Evolutionary conservation across 1,139 yeast genomes (phyloP).

Genomic region (Spathaspora jeffriesii): DNA sequence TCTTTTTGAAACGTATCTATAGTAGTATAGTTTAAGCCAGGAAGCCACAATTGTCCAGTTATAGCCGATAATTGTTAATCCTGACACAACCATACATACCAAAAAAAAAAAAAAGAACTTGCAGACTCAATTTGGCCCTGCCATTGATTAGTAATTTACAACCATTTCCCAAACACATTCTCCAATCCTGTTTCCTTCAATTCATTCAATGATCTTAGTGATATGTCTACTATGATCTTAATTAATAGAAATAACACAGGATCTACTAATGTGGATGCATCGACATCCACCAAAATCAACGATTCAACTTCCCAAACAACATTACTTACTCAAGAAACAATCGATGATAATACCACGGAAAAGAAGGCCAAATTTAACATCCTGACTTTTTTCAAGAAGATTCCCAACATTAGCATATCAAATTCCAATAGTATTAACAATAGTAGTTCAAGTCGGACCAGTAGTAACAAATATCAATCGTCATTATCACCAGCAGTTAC

Average conservation of each 20-base stretch:
- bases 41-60: too few relatives aligned
- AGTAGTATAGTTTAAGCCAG: too few relatives aligned
- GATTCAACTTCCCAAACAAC: not conserved
- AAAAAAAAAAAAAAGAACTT: not conserved
- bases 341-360: constrained; percentile 1
- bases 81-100: too few relatives aligned
- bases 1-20: too few relatives aligned
- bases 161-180: not conserved
- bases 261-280: constrained; percentile 3
- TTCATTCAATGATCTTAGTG: constrained; percentile 2
- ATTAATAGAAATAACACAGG: constrained; percentile 8
- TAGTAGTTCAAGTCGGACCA: not conserved
- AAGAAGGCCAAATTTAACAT: constrained; percentile 11
- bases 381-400: constrained; percentile 11
- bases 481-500: constrained; percentile 4
- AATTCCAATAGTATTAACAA: not conserved
- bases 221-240: constrained; percentile 9
- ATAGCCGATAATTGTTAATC: too few relatives aligned
- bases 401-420: constrained; percentile 3
- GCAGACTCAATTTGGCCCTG: not conserved
- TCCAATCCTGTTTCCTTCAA: not conserved
- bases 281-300: constrained; percentile 4
- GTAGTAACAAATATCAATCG: not conserved
- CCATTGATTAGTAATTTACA: not conserved
- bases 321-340: not conserved